Evolutionary conservation across 2,329 filamentous ascomycete species (phyloP), one percentile per base, ranked within the genome.

Genomic region (Trichoderma breve): DNA sequence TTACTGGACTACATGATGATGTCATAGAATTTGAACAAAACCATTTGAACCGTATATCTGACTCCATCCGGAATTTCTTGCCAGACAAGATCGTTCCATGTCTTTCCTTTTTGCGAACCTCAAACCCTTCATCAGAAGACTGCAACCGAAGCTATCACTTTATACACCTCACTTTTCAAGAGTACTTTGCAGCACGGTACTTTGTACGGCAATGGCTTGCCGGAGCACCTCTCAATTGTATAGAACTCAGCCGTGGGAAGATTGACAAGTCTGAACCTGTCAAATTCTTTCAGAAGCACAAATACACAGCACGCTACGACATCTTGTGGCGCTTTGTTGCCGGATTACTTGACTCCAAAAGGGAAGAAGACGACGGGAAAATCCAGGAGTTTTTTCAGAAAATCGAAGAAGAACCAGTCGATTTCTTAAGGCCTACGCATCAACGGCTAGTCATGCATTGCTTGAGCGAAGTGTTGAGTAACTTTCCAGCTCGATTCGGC

Each of bases 101-200:
- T 3, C 63, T 66, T 3, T 66, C 63, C 1, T 66, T 66, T 66
- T n/a, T 66, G 6, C 43, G 63, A 34, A 12, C 18, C 6, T 66
- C 63, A 26, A 26, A 36, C 11, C 28, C 72, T 9, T 75, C 72
- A 18, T 36, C 71, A 70, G 28, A 76, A 1, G 15, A 70, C 4
- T 15, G 71, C 21, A 34, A 75, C 24, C 74, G 67, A 73, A 79
- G 36, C 26, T 84, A 83, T 67, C 79, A 84, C 71, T 84, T 84
- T 63, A 28, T 84, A 39, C 82, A 84, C 70, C 72, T 84, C 9
- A 83, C 82, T 1, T 82, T 82, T 72, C 82, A 84, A 70, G 82
- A 84, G 72, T 83, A 78, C 66, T 84, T 84, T 74, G 82, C 80
- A 1, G 68, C 68, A 3, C 68, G 58, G 2, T 63, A 64, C 4